Percentiles rank a stretch among this genome's conserved stretches.
Conservation (phyloP, 2,329 filamentous ascomycete genomes). For the Aureobasidium melanogenum region DNA sequence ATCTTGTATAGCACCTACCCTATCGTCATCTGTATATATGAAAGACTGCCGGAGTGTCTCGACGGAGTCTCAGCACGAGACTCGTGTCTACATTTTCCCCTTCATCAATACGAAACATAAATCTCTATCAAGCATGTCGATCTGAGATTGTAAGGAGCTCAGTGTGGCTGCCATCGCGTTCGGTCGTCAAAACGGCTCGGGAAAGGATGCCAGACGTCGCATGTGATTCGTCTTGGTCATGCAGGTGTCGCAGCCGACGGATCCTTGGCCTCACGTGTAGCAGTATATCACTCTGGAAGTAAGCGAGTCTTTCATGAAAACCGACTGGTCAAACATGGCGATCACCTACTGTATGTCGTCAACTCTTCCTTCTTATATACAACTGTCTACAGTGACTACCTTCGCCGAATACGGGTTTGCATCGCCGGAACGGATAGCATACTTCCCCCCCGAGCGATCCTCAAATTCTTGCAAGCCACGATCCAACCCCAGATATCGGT, state of each 20-base stretch:
- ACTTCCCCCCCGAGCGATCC: constrained; percentile 1
- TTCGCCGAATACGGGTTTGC: neutral
- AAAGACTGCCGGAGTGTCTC: neutral
- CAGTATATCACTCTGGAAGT: neutral
- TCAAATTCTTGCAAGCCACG: neutral
- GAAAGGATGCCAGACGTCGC: neutral
- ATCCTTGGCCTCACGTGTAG: constrained; percentile 3
- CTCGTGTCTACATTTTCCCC: neutral
- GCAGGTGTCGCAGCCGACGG: neutral
- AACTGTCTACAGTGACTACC: neutral
- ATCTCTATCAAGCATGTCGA: neutral
- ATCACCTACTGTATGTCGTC: constrained; percentile 4
- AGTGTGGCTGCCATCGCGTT: constrained; percentile 1
- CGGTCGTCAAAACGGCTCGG: constrained; percentile 1
- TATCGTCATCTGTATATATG: neutral
- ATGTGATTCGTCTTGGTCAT: constrained; percentile 9
- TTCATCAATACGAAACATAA: constrained; percentile 9
- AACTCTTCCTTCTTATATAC: neutral
- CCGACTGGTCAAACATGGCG: neutral
- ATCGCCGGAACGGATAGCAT: neutral
- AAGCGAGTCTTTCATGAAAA: neutral
- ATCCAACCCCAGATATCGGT: constrained; percentile 6
- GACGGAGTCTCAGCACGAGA: neutral
- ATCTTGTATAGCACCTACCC: neutral
- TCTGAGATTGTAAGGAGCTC: neutral